These are phyloP conservation scores for Neurospora pannonica DNA, from an alignment of 495 filamentous ascomycete genomes.

Conservation along the genomic window DNA sequence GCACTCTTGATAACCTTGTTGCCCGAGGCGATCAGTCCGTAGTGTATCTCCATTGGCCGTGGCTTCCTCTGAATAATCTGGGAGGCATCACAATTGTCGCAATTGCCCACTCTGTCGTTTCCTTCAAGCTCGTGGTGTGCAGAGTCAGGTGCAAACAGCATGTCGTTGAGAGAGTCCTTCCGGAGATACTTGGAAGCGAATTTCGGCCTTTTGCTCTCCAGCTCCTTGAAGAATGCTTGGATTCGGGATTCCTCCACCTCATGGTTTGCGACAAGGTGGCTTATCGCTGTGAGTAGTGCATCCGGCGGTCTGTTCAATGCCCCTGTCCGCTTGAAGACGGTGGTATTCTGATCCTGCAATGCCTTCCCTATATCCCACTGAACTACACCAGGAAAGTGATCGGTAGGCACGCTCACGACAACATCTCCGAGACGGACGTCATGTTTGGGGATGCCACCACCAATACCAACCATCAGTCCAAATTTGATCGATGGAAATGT, in stretches of 20 bases:
- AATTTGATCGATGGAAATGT: background rate
- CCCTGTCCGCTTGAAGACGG: no score
- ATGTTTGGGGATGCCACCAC: background rate
- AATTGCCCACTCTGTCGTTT: no score
- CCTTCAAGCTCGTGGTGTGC: no score
- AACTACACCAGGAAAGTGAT: background rate
- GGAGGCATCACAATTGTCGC: no score
- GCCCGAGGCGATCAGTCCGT: constrained; percentile 14
- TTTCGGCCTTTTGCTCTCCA: background rate
- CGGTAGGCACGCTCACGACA: background rate
- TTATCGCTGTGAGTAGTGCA: background rate
- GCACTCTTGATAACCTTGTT: constrained; percentile 15
- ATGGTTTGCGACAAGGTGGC: background rate
- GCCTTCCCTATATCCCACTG: no score
- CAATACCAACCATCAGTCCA: background rate
- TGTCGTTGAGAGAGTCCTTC: background rate
- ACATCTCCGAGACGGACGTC: no score
- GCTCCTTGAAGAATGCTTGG: background rate
- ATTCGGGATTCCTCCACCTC: background rate
- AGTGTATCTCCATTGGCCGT: background rate
- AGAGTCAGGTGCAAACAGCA: background rate
- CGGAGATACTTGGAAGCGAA: background rate
- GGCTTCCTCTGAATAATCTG: background rate
- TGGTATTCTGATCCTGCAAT: no score
- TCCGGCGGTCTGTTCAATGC: no score